Percentiles rank a stretch among this genome's conserved stretches.
phyloP scores from a whole-genome alignment of 2,329 filamentous ascomycete genomes.

The Pseudofabraea citricarpa region DNA sequence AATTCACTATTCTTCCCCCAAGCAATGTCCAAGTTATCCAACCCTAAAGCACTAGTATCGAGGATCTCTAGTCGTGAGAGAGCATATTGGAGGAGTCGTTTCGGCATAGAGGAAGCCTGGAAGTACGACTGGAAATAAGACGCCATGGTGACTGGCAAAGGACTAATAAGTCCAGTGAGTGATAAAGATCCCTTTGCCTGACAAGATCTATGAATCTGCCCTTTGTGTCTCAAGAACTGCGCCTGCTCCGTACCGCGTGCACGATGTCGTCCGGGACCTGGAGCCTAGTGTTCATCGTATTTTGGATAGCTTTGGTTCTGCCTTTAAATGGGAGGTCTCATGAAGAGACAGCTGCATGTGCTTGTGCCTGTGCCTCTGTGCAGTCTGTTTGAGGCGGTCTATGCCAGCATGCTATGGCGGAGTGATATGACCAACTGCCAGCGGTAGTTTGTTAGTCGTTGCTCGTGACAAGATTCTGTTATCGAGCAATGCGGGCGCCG shows the following conservation, averaged over 20 bases:
- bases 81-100: conserved; percentile 82
- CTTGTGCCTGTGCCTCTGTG: background rate
- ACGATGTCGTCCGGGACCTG: conserved; percentile 14
- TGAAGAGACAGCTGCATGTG: background rate
- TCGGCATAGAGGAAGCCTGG: conserved; percentile 66
- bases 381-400: background rate
- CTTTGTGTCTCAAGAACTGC: conserved; percentile 11
- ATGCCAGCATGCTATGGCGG: background rate
- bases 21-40: conserved; percentile 79
- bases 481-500: background rate
- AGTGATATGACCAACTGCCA: too few species aligned
- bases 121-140: conserved; percentile 28
- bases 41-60: conserved; percentile 79
- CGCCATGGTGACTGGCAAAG: conserved; percentile 21
- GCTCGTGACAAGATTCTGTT: conserved; percentile 3
- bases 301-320: too few species aligned
- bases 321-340: background rate
- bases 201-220: background rate
- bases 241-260: conserved; percentile 20
- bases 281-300: conserved; percentile 15
- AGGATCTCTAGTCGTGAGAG: conserved; percentile 80
- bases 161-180: background rate
- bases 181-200: conserved; percentile 4
- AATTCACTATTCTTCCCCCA: conserved; percentile 78
- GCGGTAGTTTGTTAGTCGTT: too few species aligned